phyloP scores from a whole-genome alignment of 306 rosid species.

The Hippophae rhamnoides region DNA sequence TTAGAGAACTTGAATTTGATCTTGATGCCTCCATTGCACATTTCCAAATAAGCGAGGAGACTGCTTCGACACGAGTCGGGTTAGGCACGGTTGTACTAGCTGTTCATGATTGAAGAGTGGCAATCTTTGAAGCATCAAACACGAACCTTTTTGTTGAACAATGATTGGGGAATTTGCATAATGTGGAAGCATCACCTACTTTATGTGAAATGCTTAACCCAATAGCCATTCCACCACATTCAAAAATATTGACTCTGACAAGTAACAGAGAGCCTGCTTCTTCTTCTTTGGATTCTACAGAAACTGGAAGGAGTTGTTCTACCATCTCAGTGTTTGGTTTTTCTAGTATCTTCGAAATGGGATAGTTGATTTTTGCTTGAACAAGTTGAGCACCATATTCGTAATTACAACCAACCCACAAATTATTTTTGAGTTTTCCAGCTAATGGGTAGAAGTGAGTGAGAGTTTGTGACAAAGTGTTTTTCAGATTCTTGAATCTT shows the following conservation, averaged over 20 bases:
- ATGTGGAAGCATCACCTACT: conserved; percentile 1
- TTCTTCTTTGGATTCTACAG: neutral
- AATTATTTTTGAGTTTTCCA: conserved; percentile 1
- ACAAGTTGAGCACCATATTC: conserved; percentile 8
- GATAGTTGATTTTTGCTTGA: conserved; percentile 6
- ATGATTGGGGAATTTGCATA: conserved; percentile 2
- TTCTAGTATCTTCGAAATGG: conserved; percentile 1
- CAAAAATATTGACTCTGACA: conserved; percentile 7
- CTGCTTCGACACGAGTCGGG: conserved; percentile 28
- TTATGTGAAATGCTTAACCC: conserved; percentile 13
- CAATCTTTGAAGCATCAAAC: conserved; percentile 18
- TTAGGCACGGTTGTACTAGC: neutral
- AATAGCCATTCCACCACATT: conserved; percentile 13
- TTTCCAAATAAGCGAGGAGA: conserved; percentile 33
- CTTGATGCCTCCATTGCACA: conserved; percentile 16
- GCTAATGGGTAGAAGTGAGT: conserved; percentile 12
- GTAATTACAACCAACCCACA: conserved; percentile 9
- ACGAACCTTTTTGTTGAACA: conserved; percentile 27
- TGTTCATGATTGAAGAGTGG: conserved; percentile 16
- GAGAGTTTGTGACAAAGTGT: conserved; percentile 12
- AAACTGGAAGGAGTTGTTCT: conserved; percentile 10
- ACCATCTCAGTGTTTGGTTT: conserved; percentile 1
- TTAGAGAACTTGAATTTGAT: neutral
- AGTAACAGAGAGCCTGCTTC: neutral
- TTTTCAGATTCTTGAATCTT: neutral